Base-by-base conservation (phyloP, 1,139 yeast genomes). In the Wickerhamomyces sp. region DNA sequence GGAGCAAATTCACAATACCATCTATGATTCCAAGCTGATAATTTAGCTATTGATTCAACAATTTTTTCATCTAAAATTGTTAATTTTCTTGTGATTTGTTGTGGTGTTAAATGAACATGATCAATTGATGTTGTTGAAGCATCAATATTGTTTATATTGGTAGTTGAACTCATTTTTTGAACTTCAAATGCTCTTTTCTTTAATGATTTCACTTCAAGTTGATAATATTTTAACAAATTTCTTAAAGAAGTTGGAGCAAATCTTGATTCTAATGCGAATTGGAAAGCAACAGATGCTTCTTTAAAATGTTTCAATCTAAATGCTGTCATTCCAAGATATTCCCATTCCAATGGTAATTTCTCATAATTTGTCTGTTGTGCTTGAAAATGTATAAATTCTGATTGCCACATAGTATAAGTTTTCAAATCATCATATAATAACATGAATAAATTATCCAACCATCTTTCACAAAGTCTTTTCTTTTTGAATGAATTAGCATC, bases 1-100 rank as follows among this genome's bases (percentile, higher is more conserved):
- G 94, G 88, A 10, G 95, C 83, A 59, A 90, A 91, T 55, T 91
- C 96, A 53, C 82, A 78, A 67, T 93, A 94, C 99, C 99, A 94
- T 62, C 99, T 80, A 66, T 90, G 98, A 62, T 90, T 87, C 97
- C 98, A 93, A 23, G 95, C 95, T 34, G 85, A 71, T 47, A 93
- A 70, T 57, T 84, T 85, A 42, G 90, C 88, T 49, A 83, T 69
- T 37, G 86, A 70, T 51, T 85, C 93, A 54, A 90, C 71, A 23
- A 87, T 79, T 52, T 75, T 73, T 45, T 77, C 81, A 59, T 82
- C 81, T 46, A 81, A 64, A 49, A 72, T 77, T 49, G 73, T 68
- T 41, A 76, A 66, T 50, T 77, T 75, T 27, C 75, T 66, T 31
- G 62, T 55, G 10, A 68, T 52, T 43, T 66, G 68, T 13, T 63